Evolutionary conservation across 2,329 filamentous ascomycete species (phyloP).

Genomic region (Aspergillus costaricaensis): DNA sequence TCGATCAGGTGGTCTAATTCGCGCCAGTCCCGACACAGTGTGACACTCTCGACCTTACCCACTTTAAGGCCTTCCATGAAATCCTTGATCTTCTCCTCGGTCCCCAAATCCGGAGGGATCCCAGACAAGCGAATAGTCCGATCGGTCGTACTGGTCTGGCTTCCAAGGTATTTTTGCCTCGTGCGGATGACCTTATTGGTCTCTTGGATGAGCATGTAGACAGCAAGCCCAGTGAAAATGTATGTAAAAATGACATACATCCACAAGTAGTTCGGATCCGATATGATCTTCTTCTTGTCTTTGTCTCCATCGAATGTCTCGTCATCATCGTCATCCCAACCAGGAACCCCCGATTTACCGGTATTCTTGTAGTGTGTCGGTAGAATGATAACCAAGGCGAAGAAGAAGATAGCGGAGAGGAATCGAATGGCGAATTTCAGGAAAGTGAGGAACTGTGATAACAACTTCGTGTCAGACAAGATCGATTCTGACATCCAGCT

Average conservation of each 20-base stretch:
- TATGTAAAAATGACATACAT: slow-evolving; percentile 95
- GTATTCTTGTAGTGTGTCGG: slow-evolving; percentile 77
- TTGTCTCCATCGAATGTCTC: slow-evolving; percentile 30
- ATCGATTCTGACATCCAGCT: not conserved
- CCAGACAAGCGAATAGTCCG: slow-evolving; percentile 89
- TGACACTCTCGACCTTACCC: slow-evolving; percentile 85
- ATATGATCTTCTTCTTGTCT: slow-evolving; percentile 35
- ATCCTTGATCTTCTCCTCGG: slow-evolving; percentile 79
- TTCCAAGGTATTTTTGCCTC: slow-evolving; percentile 87
- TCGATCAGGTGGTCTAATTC: slow-evolving; percentile 74
- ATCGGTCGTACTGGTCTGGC: slow-evolving; percentile 93
- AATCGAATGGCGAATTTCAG: slow-evolving; percentile 94
- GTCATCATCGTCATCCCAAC: slow-evolving; percentile 41
- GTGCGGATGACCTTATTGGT: slow-evolving; percentile 83
- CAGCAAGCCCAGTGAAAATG: slow-evolving; percentile 77
- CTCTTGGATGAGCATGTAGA: slow-evolving; percentile 80
- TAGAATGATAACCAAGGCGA: slow-evolving; percentile 76
- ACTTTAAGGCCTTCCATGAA: slow-evolving; percentile 87
- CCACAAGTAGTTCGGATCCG: slow-evolving; percentile 69
- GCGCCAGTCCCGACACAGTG: slow-evolving; percentile 83
- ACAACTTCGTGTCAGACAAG: not conserved
- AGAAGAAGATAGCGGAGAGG: slow-evolving; percentile 75
- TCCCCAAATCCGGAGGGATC: slow-evolving; percentile 75
- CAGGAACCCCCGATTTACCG: slow-evolving; percentile 44
- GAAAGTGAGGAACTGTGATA: slow-evolving; percentile 74